A percentile compares a stretch with the other conserved stretches of the same genome.
These are phyloP conservation scores for Pirum gemmata DNA, from an alignment of 78 protist genomes.

Conservation along the genomic window DNA sequence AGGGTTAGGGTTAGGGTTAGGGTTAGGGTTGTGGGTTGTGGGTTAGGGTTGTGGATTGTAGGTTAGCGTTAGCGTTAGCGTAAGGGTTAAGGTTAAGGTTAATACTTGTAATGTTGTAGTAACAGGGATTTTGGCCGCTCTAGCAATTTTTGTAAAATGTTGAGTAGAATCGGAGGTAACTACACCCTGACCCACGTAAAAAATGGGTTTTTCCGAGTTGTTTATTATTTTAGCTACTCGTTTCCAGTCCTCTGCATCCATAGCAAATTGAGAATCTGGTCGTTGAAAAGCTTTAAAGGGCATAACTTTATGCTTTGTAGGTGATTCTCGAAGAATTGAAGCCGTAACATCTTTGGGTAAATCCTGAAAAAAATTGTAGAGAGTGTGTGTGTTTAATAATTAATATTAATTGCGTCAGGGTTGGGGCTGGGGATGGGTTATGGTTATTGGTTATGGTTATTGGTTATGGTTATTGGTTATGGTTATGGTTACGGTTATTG, in stretches of 20 bases:
- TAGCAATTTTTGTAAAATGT: constrained; percentile 44
- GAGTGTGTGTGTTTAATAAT: not conserved
- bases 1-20: too few species aligned
- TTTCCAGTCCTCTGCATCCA: not conserved
- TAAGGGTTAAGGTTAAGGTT: too few species aligned
- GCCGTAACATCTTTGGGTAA: not conserved
- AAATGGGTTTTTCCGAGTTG: constrained; percentile 51
- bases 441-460: too few species aligned
- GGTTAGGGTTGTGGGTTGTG: too few species aligned
- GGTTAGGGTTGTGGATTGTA: too few species aligned
- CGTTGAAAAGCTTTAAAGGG: constrained; percentile 28
- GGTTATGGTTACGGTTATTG: too few species aligned
- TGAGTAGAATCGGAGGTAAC: constrained; percentile 19
- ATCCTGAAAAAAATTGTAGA: not conserved
- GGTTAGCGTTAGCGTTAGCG: too few species aligned
- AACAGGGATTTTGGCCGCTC: constrained; percentile 56
- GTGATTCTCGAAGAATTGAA: not conserved
- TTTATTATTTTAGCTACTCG: constrained; percentile 49
- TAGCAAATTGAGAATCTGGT: constrained; percentile 10
- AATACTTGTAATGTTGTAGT: constrained; percentile 71
- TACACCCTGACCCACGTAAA: constrained; percentile 60
- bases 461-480: too few species aligned
- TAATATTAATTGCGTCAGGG: constrained; percentile 19
- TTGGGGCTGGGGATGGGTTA: too few species aligned
- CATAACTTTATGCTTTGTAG: not conserved